These are phyloP conservation scores for Paracoccidioides lutzii DNA, from an alignment of 2,329 filamentous ascomycete genomes.

Conservation along the genomic window DNA sequence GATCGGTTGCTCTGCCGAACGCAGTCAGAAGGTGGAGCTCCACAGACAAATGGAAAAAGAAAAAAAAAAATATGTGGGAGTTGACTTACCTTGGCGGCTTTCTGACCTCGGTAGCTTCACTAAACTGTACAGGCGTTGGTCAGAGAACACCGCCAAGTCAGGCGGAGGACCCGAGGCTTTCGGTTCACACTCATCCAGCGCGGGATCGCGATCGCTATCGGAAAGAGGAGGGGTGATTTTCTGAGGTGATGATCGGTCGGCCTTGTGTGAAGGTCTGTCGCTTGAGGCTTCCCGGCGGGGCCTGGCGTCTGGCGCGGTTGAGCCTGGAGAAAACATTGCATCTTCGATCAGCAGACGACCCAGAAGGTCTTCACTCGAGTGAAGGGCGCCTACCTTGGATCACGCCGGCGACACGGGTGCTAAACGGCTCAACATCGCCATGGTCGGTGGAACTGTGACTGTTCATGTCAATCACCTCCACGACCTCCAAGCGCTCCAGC, in stretches of 20 bases:
- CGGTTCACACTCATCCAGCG: background rate
- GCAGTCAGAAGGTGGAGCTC: background rate
- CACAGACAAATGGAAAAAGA: constrained; percentile 1
- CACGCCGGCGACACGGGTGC: background rate
- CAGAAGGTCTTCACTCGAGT: background rate
- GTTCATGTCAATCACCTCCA: background rate
- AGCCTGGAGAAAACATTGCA: constrained; percentile 1
- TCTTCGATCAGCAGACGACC: background rate
- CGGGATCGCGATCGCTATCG: background rate
- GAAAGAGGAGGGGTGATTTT: background rate
- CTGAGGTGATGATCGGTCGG: constrained; percentile 1
- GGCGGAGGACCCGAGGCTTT: background rate
- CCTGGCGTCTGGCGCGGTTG: background rate
- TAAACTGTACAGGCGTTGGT: background rate
- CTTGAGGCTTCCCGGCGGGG: background rate
- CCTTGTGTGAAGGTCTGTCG: background rate
- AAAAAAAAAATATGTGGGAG: background rate
- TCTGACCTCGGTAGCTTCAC: background rate
- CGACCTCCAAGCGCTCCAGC: background rate
- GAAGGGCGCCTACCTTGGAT: background rate
- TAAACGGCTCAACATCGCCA: background rate
- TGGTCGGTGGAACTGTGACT: background rate
- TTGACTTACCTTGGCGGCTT: background rate
- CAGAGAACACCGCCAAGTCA: background rate
- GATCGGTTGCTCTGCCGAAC: constrained; percentile 1